phyloP scores from a whole-genome alignment of 352 stramenopile genomes.

The Phytopythium montanum region DNA sequence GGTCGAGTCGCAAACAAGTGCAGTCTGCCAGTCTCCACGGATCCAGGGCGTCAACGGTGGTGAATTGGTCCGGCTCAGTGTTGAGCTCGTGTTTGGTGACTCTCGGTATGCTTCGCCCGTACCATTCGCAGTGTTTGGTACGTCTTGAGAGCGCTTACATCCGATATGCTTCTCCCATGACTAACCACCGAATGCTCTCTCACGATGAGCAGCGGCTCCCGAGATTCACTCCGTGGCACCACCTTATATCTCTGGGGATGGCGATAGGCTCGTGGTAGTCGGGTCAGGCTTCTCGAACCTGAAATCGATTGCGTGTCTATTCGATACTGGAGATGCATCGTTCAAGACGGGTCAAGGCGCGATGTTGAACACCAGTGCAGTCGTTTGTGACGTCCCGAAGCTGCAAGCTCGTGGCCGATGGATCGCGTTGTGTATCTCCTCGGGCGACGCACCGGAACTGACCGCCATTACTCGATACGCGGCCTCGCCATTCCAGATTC shows the following conservation, averaged over 20 bases:
- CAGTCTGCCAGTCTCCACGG: constrained; percentile 29
- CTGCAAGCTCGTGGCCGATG: constrained; percentile 19
- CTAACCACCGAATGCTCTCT: not conserved
- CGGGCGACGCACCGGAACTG: constrained; percentile 1
- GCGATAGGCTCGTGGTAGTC: constrained; percentile 5
- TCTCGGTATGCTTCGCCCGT: constrained; percentile 15
- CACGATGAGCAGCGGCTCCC: constrained; percentile 18
- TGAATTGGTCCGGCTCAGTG: constrained; percentile 8
- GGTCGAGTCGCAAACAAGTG: constrained; percentile 18
- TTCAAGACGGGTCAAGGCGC: constrained; percentile 2
- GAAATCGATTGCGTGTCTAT: constrained; percentile 26
- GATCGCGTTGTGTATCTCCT: constrained; percentile 24
- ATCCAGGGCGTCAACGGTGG: constrained; percentile 3
- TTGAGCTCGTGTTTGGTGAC: constrained; percentile 27
- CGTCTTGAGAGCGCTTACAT: not conserved
- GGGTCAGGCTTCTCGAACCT: constrained; percentile 17
- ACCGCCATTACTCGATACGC: not conserved
- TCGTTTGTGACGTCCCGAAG: constrained; percentile 24
- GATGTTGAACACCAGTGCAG: constrained; percentile 22
- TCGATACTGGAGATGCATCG: constrained; percentile 14
- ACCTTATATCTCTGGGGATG: constrained; percentile 21
- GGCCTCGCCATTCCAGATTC: constrained; percentile 21
- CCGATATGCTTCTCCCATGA: not conserved
- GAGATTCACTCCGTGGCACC: constrained; percentile 12
- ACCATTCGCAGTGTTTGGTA: constrained; percentile 25